These are phyloP conservation scores for Stemphylium beticola DNA, from an alignment of 2,329 filamentous ascomycete genomes.

Conservation along the genomic window DNA sequence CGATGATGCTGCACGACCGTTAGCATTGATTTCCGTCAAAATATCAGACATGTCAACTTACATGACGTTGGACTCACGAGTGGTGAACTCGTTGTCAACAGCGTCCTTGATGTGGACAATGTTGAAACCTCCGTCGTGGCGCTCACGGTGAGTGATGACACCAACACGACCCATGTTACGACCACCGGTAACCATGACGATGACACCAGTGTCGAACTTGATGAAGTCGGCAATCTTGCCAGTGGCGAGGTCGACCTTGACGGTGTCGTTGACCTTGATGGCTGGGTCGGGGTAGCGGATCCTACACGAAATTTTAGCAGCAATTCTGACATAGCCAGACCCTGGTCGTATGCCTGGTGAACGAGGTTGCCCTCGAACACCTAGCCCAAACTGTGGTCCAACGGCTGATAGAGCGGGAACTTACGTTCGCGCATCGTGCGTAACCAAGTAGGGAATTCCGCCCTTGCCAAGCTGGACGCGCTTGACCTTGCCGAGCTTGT, in stretches of 20 bases:
- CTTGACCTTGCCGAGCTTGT: constrained; percentile 99
- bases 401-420: constrained; percentile 99
- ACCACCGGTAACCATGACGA: constrained; percentile 99
- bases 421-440: constrained; percentile 99
- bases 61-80: constrained; percentile 99
- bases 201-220: constrained; percentile 97
- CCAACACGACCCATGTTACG: constrained; percentile 99
- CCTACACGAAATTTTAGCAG: constrained; percentile 62
- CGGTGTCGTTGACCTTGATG: constrained; percentile 99
- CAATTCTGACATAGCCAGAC: constrained; percentile 72
- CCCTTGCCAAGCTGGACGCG: constrained; percentile 98
- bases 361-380: constrained; percentile 41
- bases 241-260: constrained; percentile 96
- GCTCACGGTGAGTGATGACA: constrained; percentile 99
- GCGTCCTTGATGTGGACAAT: constrained; percentile 99
- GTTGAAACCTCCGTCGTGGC: constrained; percentile 99
- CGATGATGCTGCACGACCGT: constrained; percentile 70
- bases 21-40: constrained; percentile 7
- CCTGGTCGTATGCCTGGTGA: constrained; percentile 99
- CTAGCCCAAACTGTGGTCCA: constrained; percentile 66
- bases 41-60: constrained; percentile 22
- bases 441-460: constrained; percentile 99
- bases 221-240: constrained; percentile 99
- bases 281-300: constrained; percentile 98
- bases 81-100: constrained; percentile 99